phyloP scores from a whole-genome alignment of 768 basidiomycete genomes.

The Mycena chlorophos region DNA sequence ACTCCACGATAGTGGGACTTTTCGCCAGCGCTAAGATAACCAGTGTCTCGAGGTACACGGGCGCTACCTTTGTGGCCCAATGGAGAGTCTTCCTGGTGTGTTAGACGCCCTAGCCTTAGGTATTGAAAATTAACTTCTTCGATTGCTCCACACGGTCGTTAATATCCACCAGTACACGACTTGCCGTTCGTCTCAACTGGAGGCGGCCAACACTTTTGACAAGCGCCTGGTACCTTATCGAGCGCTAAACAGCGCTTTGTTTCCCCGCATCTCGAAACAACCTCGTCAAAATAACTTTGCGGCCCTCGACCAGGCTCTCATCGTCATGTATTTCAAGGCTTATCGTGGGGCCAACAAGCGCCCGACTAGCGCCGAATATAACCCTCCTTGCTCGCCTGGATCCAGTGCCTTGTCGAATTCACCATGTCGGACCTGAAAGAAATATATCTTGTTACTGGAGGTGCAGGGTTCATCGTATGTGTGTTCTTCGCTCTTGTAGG shows the following conservation, averaged over 20 bases:
- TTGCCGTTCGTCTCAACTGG: background rate
- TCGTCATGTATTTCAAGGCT: no score
- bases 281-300: no score
- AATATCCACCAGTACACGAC: background rate
- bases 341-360: no score
- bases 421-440: no score
- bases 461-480: slow-evolving; percentile 56
- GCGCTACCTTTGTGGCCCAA: background rate
- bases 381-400: no score
- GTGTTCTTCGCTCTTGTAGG: background rate
- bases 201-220: background rate
- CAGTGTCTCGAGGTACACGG: background rate
- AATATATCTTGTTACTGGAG: slow-evolving; percentile 45
- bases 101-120: background rate
- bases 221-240: no score
- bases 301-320: no score
- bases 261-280: no score
- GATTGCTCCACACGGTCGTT: slow-evolving; percentile 1
- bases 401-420: background rate
- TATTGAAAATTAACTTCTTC: background rate
- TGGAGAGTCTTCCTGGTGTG: background rate
- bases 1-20: no score
- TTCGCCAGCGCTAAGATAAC: background rate
- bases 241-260: no score
- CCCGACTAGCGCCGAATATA: no score